Evolutionary conservation across 1,284 basidiomycete genomes (phyloP).

Genomic region (Rhodofomes roseus): DNA sequence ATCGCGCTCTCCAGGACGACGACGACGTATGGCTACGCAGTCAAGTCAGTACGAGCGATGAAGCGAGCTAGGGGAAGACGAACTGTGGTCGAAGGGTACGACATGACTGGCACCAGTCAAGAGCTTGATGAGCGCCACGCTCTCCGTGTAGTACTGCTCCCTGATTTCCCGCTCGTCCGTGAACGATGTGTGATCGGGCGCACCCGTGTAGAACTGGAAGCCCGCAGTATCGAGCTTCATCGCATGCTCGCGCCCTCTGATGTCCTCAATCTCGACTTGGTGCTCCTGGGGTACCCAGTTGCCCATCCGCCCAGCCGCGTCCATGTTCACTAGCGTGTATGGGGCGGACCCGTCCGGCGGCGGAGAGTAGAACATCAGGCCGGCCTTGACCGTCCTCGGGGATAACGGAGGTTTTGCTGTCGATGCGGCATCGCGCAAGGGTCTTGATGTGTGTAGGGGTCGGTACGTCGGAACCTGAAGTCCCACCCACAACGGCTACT

Average conservation of each 20-base stretch:
- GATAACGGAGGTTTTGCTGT: background rate
- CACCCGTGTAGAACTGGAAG: slow-evolving; percentile 43
- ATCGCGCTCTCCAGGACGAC: slow-evolving; percentile 32
- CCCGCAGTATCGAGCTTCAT: slow-evolving; percentile 48
- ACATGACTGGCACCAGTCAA: slow-evolving; percentile 54
- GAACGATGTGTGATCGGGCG: slow-evolving; percentile 37
- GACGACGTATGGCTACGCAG: slow-evolving; percentile 37
- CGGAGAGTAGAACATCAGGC: slow-evolving; percentile 27
- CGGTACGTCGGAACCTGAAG: too few relatives aligned
- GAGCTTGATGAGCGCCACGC: slow-evolving; percentile 50
- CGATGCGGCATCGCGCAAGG: too few relatives aligned
- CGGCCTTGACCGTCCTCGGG: slow-evolving; percentile 15
- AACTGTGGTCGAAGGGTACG: slow-evolving; percentile 61
- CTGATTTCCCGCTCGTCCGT: slow-evolving; percentile 41
- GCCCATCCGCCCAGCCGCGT: slow-evolving; percentile 12
- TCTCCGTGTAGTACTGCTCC: slow-evolving; percentile 51
- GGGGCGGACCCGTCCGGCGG: slow-evolving; percentile 23
- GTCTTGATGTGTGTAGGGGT: too few relatives aligned
- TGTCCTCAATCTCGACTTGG: slow-evolving; percentile 43
- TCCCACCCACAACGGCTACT: too few relatives aligned
- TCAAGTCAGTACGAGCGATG: background rate
- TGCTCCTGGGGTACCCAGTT: slow-evolving; percentile 15
- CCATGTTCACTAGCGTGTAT: slow-evolving; percentile 23
- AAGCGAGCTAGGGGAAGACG: slow-evolving; percentile 20
- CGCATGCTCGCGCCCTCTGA: slow-evolving; percentile 44